These are phyloP conservation scores for Dimargaris verticillata DNA, from an alignment of 192 early-diverging fungal species.

Conservation along the genomic window DNA sequence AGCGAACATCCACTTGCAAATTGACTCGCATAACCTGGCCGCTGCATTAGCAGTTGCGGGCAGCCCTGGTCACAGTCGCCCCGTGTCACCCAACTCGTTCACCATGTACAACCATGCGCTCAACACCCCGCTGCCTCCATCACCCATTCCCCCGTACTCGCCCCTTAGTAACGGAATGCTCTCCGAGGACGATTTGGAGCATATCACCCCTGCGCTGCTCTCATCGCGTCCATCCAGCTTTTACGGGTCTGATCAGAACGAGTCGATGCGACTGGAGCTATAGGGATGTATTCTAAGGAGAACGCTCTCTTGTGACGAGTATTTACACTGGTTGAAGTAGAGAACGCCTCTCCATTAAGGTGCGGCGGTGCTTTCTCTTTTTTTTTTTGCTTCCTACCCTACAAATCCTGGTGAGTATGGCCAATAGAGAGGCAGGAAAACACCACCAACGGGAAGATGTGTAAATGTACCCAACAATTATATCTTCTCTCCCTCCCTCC, in stretches of 20 bases:
- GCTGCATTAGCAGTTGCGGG: background rate
- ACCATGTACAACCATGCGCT: slow-evolving; percentile 1
- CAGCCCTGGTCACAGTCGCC: slow-evolving; percentile 7
- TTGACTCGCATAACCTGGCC: slow-evolving; percentile 1
- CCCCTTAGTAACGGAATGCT: background rate
- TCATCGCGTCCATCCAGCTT: background rate
- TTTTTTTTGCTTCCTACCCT: no score
- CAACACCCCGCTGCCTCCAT: slow-evolving; percentile 5
- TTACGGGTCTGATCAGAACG: background rate
- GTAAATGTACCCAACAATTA: no score
- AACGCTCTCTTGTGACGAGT: no score
- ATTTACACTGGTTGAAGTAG: no score
- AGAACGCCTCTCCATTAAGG: no score
- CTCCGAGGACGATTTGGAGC: slow-evolving; percentile 8
- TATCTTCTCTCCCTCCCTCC: no score
- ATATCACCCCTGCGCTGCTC: background rate
- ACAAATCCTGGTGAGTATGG: no score
- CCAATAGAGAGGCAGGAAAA: no score
- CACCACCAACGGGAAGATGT: no score
- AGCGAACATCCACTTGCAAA: background rate
- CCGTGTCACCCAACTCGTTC: slow-evolving; percentile 5
- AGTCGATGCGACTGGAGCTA: no score
- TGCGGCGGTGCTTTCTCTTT: no score
- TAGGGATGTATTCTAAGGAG: no score
- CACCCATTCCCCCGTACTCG: slow-evolving; percentile 3